These are phyloP conservation scores for Musa itinerans DNA, from an alignment of 176 grass and related monocot genomes.

Conservation along the genomic window DNA sequence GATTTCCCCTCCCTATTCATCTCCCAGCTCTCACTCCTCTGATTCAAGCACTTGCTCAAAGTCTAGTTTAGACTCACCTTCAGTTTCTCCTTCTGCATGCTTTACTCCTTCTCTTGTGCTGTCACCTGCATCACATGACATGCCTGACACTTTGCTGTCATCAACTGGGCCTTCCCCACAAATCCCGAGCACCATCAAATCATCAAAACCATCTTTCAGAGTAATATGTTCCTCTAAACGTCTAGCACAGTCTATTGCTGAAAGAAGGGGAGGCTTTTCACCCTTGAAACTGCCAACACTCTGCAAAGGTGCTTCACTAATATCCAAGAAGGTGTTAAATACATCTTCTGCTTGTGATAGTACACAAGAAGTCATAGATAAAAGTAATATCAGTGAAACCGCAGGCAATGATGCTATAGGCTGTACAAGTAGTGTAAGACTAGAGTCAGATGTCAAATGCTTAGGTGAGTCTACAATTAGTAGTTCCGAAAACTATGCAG, in stretches of 20 bases:
- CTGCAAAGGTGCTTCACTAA: slow-evolving; percentile 49
- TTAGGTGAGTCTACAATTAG: slow-evolving; percentile 21
- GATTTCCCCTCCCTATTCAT: slow-evolving; percentile 76
- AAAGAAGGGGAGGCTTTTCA: slow-evolving; percentile 92
- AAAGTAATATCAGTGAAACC: slow-evolving; percentile 24
- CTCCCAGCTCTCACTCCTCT: slow-evolving; percentile 75
- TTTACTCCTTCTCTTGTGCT: slow-evolving; percentile 49
- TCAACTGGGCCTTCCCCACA: slow-evolving; percentile 58
- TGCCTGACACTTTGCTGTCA: slow-evolving; percentile 37
- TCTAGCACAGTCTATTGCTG: slow-evolving; percentile 55
- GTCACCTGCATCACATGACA: slow-evolving; percentile 58
- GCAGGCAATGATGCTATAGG: background rate
- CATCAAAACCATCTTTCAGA: slow-evolving; percentile 35
- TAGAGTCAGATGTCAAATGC: slow-evolving; percentile 16
- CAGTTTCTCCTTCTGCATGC: slow-evolving; percentile 71
- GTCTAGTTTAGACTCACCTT: slow-evolving; percentile 86
- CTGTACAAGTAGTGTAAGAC: slow-evolving; percentile 26
- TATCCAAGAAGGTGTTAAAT: slow-evolving; percentile 27
- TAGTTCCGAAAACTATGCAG: slow-evolving; percentile 11
- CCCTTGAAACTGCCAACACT: slow-evolving; percentile 63
- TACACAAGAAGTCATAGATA: slow-evolving; percentile 30
- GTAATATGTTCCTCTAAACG: slow-evolving; percentile 40
- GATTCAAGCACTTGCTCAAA: slow-evolving; percentile 76
- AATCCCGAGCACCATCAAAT: slow-evolving; percentile 37
- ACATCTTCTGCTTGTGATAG: slow-evolving; percentile 26